Base-by-base conservation (phyloP, 768 basidiomycete species). In the Tephrocybe sp. region DNA sequence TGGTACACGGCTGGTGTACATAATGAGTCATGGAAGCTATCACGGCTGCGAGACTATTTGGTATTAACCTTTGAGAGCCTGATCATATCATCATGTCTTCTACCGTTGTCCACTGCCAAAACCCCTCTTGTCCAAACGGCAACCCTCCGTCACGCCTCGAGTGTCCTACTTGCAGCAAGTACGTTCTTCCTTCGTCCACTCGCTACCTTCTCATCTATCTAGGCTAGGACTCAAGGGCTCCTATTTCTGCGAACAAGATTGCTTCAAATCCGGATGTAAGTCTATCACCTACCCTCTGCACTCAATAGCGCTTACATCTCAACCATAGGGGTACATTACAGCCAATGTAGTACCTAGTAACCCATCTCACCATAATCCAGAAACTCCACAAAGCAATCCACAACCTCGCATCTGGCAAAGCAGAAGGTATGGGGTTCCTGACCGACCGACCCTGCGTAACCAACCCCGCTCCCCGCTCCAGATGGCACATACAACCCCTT, bases 121-220 rank as follows among this genome's bases (percentile, higher is more conserved):
- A 84, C 66, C 64, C 78, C 6, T 68, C 68, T 27, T 92, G 89
- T 64, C 78, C 80, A 16, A 89, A 91, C 52, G 90, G 89, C 31
- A 87, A 92, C 58, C 92, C 92, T 2, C 83, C 86, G 3, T 92
- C 92, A 21, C 77, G 81, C 21, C 76, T 98, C 12, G 94, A 97
- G 69, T 98, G 95, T 59, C 95, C 95, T 1, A 91, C 91, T 6
- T 98, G 95, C 71, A 86, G 80, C 69, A 95, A 95, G 94, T 95
- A 56, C 57, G 77, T 76, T 56, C 31, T 55, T 22, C 21, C 21
- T 13, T 42, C 46, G 32, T 12, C 26, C 43, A 38, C 35, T 40
- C 26, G 30, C 35, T n/a, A n/a, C 55, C 47, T 59, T 46, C 43
- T 60, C 51, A 35, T 39, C 22, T 51, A 52, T n/a, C n/a, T 57